Conservation (phyloP, 192 early-diverging fungal genomes). For the Thoreauomyces humboldtii region DNA sequence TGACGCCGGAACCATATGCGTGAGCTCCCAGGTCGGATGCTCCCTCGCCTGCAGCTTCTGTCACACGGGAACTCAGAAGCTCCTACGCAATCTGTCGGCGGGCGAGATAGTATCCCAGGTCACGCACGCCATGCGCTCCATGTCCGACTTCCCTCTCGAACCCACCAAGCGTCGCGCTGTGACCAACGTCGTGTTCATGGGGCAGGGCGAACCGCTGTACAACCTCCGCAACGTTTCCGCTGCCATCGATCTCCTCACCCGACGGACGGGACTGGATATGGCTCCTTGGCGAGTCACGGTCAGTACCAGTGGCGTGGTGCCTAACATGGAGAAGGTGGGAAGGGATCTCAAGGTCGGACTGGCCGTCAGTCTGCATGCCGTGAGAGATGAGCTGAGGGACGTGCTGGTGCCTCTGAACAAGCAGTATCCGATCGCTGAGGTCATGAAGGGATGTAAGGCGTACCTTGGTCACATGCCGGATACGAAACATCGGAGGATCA, state of each 20-base stretch:
- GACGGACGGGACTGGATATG: constrained; percentile 36
- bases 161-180: constrained; percentile 42
- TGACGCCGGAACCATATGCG: constrained; percentile 66
- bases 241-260: constrained; percentile 37
- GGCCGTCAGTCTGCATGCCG: constrained; percentile 84
- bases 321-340: constrained; percentile 74
- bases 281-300: constrained; percentile 79
- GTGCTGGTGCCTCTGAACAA: constrained; percentile 84
- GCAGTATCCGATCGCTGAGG: constrained; percentile 68
- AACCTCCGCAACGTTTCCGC: constrained; percentile 64
- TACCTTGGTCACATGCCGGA: constrained; percentile 53
- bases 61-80: constrained; percentile 86
- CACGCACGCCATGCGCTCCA: constrained; percentile 32
- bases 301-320: constrained; percentile 81
- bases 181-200: constrained; percentile 91
- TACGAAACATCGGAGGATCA: constrained; percentile 66
- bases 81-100: constrained; percentile 71
- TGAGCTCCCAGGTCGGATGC: constrained; percentile 84
- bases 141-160: constrained; percentile 52
- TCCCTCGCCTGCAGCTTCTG: constrained; percentile 85
- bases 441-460: constrained; percentile 68
- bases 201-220: constrained; percentile 86
- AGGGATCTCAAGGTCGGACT: constrained; percentile 64
- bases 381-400: constrained; percentile 70
- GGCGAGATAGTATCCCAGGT: constrained; percentile 59